Evolutionary conservation across 1,284 basidiomycete species (phyloP).

Genomic region (Spongiforma sp.): DNA sequence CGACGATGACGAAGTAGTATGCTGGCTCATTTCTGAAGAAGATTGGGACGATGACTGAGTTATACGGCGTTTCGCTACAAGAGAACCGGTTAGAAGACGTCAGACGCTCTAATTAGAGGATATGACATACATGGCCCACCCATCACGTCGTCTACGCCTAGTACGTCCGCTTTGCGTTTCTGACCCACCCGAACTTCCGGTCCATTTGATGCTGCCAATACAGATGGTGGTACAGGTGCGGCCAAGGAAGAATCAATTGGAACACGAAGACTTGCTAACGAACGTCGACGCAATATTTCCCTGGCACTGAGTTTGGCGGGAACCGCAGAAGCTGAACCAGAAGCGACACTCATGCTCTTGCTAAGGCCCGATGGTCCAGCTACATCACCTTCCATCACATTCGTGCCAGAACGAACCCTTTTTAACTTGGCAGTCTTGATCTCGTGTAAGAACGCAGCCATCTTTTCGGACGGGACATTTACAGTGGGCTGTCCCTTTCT

Average conservation of each 20-base stretch:
- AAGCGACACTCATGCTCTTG: constrained; percentile 32
- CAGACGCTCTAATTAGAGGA: neutral
- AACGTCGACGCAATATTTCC: constrained; percentile 33
- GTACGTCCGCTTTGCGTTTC: constrained; percentile 32
- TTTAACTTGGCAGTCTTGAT: constrained; percentile 74
- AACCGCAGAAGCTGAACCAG: constrained; percentile 1
- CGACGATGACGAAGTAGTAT: constrained; percentile 9
- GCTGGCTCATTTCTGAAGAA: constrained; percentile 10
- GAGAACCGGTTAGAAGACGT: neutral
- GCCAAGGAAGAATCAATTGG: constrained; percentile 29
- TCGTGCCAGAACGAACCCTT: constrained; percentile 44
- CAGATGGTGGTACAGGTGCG: constrained; percentile 20
- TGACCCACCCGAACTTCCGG: constrained; percentile 18
- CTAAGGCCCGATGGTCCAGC: constrained; percentile 35
- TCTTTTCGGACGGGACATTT: constrained; percentile 74
- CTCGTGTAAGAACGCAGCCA: constrained; percentile 79
- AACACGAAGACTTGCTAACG: constrained; percentile 32
- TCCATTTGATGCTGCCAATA: constrained; percentile 9
- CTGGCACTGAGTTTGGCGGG: constrained; percentile 19
- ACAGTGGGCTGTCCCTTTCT: constrained; percentile 65
- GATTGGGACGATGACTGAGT: constrained; percentile 12
- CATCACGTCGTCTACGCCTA: constrained; percentile 17
- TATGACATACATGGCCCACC: constrained; percentile 19
- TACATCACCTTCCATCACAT: constrained; percentile 24
- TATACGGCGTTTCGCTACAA: constrained; percentile 30